Evolutionary conservation across 805 yeast genomes (phyloP).

Genomic region (Scheffersomyces ergatensis): DNA sequence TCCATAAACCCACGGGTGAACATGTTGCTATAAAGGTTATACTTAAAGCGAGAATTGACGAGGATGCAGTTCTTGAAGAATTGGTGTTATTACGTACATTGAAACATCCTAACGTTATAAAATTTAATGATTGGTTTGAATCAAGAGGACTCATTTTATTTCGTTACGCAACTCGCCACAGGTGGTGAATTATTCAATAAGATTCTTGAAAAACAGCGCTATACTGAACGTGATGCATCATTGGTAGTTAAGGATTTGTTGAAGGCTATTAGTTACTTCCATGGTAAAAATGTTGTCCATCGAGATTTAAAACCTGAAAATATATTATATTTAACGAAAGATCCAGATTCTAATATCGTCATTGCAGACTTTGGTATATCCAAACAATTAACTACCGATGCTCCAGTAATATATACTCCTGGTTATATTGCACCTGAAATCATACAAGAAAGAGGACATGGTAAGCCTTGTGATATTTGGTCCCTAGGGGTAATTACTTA

Average conservation of each 20-base stretch:
- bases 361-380: constrained; percentile 97
- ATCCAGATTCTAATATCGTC: constrained; percentile 65
- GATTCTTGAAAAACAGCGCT: constrained; percentile 73
- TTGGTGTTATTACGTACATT: constrained; percentile 74
- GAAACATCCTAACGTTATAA: constrained; percentile 81
- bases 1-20: constrained; percentile 46
- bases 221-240: constrained; percentile 87
- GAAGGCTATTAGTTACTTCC: constrained; percentile 77
- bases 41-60: constrained; percentile 77
- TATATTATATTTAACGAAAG: constrained; percentile 63
- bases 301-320: constrained; percentile 95
- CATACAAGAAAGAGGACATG: constrained; percentile 77
- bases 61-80: constrained; percentile 81
- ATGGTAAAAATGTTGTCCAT: constrained; percentile 76
- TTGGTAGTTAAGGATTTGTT: constrained; percentile 69
- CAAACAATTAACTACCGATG: constrained; percentile 66
- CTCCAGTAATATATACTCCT: constrained; percentile 46
- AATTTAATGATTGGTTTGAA: constrained; percentile 90
- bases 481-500: constrained; percentile 90
- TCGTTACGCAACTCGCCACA: constrained; percentile 90
- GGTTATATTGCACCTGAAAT: constrained; percentile 99
- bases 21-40: constrained; percentile 90
- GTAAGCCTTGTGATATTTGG: constrained; percentile 96
- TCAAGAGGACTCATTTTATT: constrained; percentile 85
- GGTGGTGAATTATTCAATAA: constrained; percentile 96